phyloP scores from a whole-genome alignment of 2,329 filamentous ascomycete genomes.

The Calonectria montana region DNA sequence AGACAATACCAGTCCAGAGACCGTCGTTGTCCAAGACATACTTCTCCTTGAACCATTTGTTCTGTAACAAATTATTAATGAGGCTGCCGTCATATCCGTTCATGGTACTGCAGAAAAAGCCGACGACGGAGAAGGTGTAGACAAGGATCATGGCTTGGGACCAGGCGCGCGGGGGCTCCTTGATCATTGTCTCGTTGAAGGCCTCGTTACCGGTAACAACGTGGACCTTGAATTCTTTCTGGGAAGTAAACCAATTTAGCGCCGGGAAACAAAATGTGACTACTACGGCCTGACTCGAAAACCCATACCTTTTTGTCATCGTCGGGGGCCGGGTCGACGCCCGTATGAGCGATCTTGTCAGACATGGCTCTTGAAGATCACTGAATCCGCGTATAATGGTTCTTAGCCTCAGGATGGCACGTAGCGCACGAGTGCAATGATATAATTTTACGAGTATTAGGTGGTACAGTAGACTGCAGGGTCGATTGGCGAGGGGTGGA shows the following conservation, averaged over 20 bases:
- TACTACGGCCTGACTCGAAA: background rate
- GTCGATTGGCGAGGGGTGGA: background rate
- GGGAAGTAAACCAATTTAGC: background rate
- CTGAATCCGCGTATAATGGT: background rate
- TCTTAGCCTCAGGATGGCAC: background rate
- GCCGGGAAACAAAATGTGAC: background rate
- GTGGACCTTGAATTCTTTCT: constrained; percentile 47
- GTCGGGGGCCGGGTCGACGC: constrained; percentile 2
- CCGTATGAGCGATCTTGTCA: constrained; percentile 13
- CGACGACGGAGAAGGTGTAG: constrained; percentile 58
- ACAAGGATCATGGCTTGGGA: constrained; percentile 53
- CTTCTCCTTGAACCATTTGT: constrained; percentile 52
- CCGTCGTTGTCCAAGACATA: constrained; percentile 56
- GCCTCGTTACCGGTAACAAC: constrained; percentile 64
- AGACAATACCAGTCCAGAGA: constrained; percentile 61
- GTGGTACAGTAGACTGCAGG: background rate
- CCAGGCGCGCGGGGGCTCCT: constrained; percentile 60
- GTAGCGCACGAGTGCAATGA: background rate
- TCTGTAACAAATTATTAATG: constrained; percentile 57
- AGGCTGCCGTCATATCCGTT: constrained; percentile 31
- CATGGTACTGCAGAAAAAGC: constrained; percentile 59
- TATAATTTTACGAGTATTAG: background rate
- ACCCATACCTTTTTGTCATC: constrained; percentile 10
- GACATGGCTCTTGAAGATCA: constrained; percentile 10
- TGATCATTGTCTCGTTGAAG: constrained; percentile 65